A percentile compares a stretch with the other conserved stretches of the same genome.
These are phyloP conservation scores for Didymella sp. DNA, from an alignment of 2,329 filamentous ascomycete genomes.

Conservation along the genomic window DNA sequence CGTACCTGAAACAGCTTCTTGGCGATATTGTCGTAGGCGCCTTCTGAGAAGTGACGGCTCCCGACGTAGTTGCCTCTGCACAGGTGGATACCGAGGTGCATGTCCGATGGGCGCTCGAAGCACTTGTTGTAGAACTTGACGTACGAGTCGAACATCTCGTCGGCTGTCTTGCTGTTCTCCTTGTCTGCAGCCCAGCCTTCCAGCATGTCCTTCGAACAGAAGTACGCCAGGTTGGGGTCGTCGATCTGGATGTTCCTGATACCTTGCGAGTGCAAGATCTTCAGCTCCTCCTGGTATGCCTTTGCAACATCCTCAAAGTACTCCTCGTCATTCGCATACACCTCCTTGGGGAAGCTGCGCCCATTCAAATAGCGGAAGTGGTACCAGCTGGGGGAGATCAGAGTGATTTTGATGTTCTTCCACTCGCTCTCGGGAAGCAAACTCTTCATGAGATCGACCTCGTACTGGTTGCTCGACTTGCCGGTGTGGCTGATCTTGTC, in stretches of 20 bases:
- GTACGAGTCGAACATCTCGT: conserved; percentile 76
- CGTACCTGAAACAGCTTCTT: conserved; percentile 51
- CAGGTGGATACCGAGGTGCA: conserved; percentile 79
- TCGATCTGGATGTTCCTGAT: conserved; percentile 59
- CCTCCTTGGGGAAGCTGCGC: conserved; percentile 54
- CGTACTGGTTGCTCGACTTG: conserved; percentile 62
- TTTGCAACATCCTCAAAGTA: conserved; percentile 57
- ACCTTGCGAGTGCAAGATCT: conserved; percentile 55
- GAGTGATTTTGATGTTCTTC: conserved; percentile 71
- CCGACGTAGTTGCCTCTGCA: conserved; percentile 63
- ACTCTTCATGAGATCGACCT: conserved; percentile 66
- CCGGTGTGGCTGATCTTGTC: conserved; percentile 65
- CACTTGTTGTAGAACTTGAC: conserved; percentile 79
- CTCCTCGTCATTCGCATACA: conserved; percentile 56
- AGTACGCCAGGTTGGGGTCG: conserved; percentile 57
- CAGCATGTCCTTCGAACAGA: conserved; percentile 49
- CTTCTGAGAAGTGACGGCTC: conserved; percentile 56
- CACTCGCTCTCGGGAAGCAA: conserved; percentile 66
- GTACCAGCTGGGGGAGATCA: conserved; percentile 73
- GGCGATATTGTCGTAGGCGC: conserved; percentile 57
- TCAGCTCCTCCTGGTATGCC: conserved; percentile 56
- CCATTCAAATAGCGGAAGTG: conserved; percentile 68
- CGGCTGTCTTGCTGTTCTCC: conserved; percentile 71
- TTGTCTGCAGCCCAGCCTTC: conserved; percentile 62
- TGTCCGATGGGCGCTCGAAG: conserved; percentile 68